Conservation (phyloP, 2,329 filamentous ascomycete species). For the Cladosporium sphaerospermum region DNA sequence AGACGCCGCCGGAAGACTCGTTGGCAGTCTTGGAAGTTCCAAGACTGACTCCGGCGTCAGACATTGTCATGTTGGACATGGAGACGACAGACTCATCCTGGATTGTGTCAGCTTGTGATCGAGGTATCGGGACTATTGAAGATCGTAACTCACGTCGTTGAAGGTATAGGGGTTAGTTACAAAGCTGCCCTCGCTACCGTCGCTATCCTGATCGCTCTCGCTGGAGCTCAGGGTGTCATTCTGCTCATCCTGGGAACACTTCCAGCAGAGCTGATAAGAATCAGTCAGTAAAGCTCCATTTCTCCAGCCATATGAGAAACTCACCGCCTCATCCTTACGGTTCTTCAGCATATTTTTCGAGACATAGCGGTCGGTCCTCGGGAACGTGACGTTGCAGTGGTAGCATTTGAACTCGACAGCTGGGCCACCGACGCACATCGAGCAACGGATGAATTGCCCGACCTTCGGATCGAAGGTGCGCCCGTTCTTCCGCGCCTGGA, state of each 20-base stretch:
- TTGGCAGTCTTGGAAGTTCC: neutral
- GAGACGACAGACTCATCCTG: neutral
- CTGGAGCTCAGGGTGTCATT: slow-evolving; percentile 1
- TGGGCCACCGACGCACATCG: slow-evolving; percentile 17
- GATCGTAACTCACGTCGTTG: neutral
- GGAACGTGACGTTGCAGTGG: slow-evolving; percentile 16
- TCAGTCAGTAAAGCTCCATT: neutral
- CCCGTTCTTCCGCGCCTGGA: neutral
- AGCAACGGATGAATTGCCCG: slow-evolving; percentile 16
- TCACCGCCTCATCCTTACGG: slow-evolving; percentile 5
- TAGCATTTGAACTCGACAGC: slow-evolving; percentile 22
- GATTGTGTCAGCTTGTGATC: neutral
- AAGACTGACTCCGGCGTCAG: neutral
- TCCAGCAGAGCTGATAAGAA: neutral
- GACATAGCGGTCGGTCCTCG: neutral
- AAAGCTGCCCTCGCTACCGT: neutral
- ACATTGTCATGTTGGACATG: neutral
- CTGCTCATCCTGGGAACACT: slow-evolving; percentile 1
- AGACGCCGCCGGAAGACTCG: neutral
- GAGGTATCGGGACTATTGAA: neutral
- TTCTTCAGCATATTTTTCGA: slow-evolving; percentile 2
- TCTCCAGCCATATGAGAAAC: neutral
- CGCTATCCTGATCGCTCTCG: neutral
- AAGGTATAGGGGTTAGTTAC: neutral
- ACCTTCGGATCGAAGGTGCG: slow-evolving; percentile 11